Evolutionary conservation across 345 rosid species (phyloP).

Genomic region (Boechera divaricarpa): DNA sequence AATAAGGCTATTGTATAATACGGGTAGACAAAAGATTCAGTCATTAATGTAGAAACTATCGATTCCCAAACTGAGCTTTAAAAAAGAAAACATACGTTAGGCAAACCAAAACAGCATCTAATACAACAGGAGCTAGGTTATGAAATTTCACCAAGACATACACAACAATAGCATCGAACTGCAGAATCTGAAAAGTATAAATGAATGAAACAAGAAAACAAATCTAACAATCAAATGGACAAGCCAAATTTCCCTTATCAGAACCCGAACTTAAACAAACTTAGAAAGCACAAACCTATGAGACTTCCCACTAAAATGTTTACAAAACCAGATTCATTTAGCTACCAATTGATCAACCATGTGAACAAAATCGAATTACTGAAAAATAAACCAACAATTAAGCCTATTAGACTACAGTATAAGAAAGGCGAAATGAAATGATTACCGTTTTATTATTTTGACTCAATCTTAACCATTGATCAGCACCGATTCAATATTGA

Average conservation of each 20-base stretch:
- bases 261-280: background rate
- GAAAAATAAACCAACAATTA: no score
- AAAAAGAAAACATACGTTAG: no score
- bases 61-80: background rate
- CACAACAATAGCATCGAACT: background rate
- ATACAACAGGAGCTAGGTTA: background rate
- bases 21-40: background rate
- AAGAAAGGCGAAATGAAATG: background rate
- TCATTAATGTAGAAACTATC: no score
- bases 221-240: background rate
- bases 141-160: background rate
- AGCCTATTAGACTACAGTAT: no score
- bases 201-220: background rate
- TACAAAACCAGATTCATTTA: background rate
- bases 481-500: no score
- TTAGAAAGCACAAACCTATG: background rate
- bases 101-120: background rate
- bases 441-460: conserved; percentile 59
- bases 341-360: background rate
- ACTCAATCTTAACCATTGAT: no score
- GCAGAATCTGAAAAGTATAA: background rate
- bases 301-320: background rate
- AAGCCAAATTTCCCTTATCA: background rate
- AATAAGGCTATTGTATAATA: no score
- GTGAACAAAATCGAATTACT: background rate